These are phyloP conservation scores for Fistulifera solaris DNA, from an alignment of 108 stramenopile species.

Conservation along the genomic window DNA sequence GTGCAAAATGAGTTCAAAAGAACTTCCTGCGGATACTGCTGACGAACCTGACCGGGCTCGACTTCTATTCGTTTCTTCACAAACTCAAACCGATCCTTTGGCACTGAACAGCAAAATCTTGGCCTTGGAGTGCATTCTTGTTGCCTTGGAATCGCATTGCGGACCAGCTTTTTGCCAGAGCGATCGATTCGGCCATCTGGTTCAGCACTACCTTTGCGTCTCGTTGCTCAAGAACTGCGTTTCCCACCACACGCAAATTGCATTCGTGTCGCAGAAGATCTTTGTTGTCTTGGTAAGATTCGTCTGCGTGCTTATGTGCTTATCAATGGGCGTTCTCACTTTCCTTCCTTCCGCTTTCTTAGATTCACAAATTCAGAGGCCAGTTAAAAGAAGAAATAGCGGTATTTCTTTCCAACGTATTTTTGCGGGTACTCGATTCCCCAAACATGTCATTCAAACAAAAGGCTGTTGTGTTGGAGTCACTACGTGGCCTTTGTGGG, in stretches of 20 bases:
- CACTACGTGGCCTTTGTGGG: slow-evolving; percentile 76
- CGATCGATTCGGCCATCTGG: slow-evolving; percentile 85
- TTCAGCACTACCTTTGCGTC: slow-evolving; percentile 89
- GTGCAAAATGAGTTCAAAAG: slow-evolving; percentile 89
- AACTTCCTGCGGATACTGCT: slow-evolving; percentile 62
- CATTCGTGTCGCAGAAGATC: slow-evolving; percentile 88
- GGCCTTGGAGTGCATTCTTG: slow-evolving; percentile 86
- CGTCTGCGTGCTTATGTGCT: neutral
- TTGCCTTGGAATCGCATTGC: slow-evolving; percentile 71
- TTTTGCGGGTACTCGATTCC: slow-evolving; percentile 90
- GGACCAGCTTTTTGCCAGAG: slow-evolving; percentile 72
- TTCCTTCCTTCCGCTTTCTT: neutral
- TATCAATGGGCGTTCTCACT: neutral
- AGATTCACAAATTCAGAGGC: slow-evolving; percentile 82
- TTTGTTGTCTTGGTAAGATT: slow-evolving; percentile 86
- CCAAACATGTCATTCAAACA: slow-evolving; percentile 92
- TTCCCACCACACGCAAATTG: slow-evolving; percentile 84
- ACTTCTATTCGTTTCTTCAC: slow-evolving; percentile 26
- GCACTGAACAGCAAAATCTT: slow-evolving; percentile 85
- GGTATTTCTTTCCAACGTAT: slow-evolving; percentile 95
- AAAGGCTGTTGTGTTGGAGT: slow-evolving; percentile 92
- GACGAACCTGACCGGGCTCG: slow-evolving; percentile 18
- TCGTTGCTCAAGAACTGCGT: slow-evolving; percentile 94
- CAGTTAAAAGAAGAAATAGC: slow-evolving; percentile 93
- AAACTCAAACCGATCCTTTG: slow-evolving; percentile 55